Percentiles rank a stretch among this genome's conserved stretches.
Conservation (phyloP, 2,329 filamentous ascomycete genomes). For the Xylaria sp. region DNA sequence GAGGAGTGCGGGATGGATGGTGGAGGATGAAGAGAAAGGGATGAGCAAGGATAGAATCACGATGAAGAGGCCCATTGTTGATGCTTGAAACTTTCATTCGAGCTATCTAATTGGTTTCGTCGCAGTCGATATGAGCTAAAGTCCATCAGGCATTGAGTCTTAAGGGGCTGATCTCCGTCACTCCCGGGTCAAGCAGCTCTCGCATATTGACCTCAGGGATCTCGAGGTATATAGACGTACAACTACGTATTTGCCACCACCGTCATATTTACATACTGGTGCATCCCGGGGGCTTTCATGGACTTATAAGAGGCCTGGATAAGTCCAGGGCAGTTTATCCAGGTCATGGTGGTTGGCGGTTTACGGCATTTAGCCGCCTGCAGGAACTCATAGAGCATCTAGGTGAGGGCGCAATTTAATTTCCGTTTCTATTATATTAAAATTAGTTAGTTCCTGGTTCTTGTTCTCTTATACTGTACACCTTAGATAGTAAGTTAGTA, state of each 20-base stretch:
- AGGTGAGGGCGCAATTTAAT: too few species aligned
- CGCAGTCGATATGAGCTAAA: not conserved
- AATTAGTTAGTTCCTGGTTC: too few species aligned
- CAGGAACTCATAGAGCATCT: not conserved
- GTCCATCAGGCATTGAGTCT: not conserved
- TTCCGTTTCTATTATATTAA: too few species aligned
- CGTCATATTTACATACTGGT: not conserved
- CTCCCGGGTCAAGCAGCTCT: not conserved
- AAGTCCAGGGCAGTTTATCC: constrained; percentile 27
- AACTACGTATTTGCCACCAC: not conserved
- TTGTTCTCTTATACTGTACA: too few species aligned
- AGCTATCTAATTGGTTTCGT: not conserved
- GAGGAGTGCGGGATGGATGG: not conserved
- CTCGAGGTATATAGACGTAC: not conserved
- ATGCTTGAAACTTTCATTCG: not conserved
- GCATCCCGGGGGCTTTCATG: not conserved
- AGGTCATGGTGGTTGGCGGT: constrained; percentile 7
- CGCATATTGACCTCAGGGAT: not conserved
- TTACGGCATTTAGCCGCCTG: constrained; percentile 4
- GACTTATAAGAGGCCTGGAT: not conserved
- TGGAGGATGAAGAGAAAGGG: not conserved
- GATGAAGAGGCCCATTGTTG: constrained; percentile 6
- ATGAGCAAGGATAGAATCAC: not conserved
- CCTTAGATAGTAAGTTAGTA: too few species aligned
- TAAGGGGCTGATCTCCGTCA: not conserved